Percentiles rank a stretch among this genome's conserved stretches.
Conservation (phyloP, 139 green algal species). For the Chlamydomonas sp. region DNA sequence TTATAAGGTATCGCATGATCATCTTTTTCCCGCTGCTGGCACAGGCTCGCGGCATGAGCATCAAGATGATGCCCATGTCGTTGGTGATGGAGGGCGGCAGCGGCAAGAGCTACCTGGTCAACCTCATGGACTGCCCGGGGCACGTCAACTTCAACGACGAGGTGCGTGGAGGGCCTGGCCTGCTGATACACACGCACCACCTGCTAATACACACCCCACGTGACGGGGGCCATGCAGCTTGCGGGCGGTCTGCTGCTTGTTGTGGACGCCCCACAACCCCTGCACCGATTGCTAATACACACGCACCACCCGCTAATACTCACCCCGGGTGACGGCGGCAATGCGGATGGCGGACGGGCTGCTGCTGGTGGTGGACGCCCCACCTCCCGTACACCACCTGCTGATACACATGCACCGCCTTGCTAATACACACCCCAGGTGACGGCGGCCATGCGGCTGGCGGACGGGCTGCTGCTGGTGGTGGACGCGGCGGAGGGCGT, state of each 20-base stretch:
- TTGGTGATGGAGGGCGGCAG: conserved; percentile 84
- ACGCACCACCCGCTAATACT: neutral
- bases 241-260: conserved; percentile 83
- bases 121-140: conserved; percentile 92
- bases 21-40: neutral
- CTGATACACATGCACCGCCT: neutral
- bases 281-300: neutral
- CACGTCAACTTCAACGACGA: conserved; percentile 99
- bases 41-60: conserved; percentile 83
- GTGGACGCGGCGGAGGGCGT: conserved; percentile 97
- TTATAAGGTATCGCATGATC: too few relatives aligned
- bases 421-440: conserved; percentile 42
- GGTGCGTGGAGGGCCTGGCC: conserved; percentile 48
- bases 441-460: conserved; percentile 81
- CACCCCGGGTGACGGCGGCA: conserved; percentile 61
- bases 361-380: conserved; percentile 88
- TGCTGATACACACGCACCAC: neutral
- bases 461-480: conserved; percentile 89
- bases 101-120: conserved; percentile 92
- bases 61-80: conserved; percentile 95
- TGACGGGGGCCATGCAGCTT: conserved; percentile 76
- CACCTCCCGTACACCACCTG: neutral
- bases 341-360: conserved; percentile 80
- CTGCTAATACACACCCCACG: neutral
- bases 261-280: conserved; percentile 75